Base-by-base conservation (phyloP, 2,329 filamentous ascomycete genomes). In the Sclerotinia sclerotiorum region DNA sequence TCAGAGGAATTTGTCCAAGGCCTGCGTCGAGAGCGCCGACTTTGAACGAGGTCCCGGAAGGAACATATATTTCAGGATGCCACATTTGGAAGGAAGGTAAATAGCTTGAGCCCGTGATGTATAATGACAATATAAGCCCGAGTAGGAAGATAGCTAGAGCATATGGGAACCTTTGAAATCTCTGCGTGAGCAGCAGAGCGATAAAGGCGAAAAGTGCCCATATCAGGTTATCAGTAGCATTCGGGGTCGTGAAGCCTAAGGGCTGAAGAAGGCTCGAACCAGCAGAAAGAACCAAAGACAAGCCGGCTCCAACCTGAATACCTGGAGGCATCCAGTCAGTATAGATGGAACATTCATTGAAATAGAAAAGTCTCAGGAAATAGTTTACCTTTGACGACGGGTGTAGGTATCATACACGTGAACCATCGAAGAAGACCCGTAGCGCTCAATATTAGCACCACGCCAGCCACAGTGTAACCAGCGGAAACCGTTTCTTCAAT, bases 291-390 rank as follows among this genome's bases (percentile, higher is more conserved):
- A 93, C 86, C 21, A 98, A 84, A 21, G 90, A 93, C 60, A 98
- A 82, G 1, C 94, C 94, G 5, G 94, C 94, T 49, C 94, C 94
- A 60, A 97, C 87, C 79, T 98, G 95, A 72, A 98, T 97, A 42
- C 94, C 54, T 56, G 11, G 3, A 39, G 21, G n/a, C 21, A 56
- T 39, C 13, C 29, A 51, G 21, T 56, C 11, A 56, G 35, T n/a
- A 56, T 21, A 17, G 39, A 5, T 42, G 21, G 21, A 56, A 56
- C 5, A 32, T 7, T 39, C 11, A 39, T 35, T 7, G 29, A 56
- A n/a, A 15, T 15, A 56, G 32, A 39, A 35, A 35, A 7, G 19
- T 11, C 35, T 56, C 11, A n/a, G 54, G 10, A 39, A 56, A n/a
- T n/a, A 5, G 10, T 32, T n/a, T 56, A 39, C 54, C 94, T 77